Percentiles rank a stretch among this genome's conserved stretches.
These are phyloP conservation scores for Syncephalastrum sp. DNA, from an alignment of 371 early-diverging fungal species.

Conservation along the genomic window DNA sequence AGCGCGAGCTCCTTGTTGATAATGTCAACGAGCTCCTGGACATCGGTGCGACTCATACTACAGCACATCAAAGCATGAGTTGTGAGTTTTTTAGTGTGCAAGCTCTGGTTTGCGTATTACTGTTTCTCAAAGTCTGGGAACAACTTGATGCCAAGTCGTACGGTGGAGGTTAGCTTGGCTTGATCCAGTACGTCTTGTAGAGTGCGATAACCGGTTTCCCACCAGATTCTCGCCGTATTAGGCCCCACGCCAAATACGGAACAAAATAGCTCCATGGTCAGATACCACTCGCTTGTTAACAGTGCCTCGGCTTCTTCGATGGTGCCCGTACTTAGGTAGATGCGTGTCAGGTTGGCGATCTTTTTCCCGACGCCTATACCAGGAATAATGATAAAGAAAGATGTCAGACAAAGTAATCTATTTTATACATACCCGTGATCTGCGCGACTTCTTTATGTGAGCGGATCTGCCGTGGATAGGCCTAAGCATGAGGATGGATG, in stretches of 20 bases:
- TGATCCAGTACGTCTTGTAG: slow-evolving; percentile 38
- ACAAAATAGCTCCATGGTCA: slow-evolving; percentile 27
- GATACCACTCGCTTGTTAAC: slow-evolving; percentile 26
- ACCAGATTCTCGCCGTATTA: slow-evolving; percentile 48
- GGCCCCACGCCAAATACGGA: slow-evolving; percentile 50
- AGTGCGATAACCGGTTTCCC: slow-evolving; percentile 45
- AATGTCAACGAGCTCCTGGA: slow-evolving; percentile 44
- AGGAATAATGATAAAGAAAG: no score
- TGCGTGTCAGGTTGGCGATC: slow-evolving; percentile 33
- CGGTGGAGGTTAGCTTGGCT: slow-evolving; percentile 27
- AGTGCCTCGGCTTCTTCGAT: slow-evolving; percentile 44
- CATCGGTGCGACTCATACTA: slow-evolving; percentile 46
- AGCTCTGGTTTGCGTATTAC: slow-evolving; percentile 9
- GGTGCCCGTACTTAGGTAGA: slow-evolving; percentile 37
- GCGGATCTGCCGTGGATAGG: slow-evolving; percentile 43
- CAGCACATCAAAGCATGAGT: neutral
- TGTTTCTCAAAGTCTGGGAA: slow-evolving; percentile 41
- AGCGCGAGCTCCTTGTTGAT: slow-evolving; percentile 25
- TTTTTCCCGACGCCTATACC: slow-evolving; percentile 44
- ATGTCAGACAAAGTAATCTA: neutral
- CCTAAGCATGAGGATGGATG: slow-evolving; percentile 15
- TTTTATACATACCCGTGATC: slow-evolving; percentile 33
- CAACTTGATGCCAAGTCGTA: slow-evolving; percentile 36
- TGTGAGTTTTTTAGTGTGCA: neutral
- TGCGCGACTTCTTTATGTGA: slow-evolving; percentile 43